phyloP scores from a whole-genome alignment of 1,284 basidiomycete genomes.

The Ustilago tritici region DNA sequence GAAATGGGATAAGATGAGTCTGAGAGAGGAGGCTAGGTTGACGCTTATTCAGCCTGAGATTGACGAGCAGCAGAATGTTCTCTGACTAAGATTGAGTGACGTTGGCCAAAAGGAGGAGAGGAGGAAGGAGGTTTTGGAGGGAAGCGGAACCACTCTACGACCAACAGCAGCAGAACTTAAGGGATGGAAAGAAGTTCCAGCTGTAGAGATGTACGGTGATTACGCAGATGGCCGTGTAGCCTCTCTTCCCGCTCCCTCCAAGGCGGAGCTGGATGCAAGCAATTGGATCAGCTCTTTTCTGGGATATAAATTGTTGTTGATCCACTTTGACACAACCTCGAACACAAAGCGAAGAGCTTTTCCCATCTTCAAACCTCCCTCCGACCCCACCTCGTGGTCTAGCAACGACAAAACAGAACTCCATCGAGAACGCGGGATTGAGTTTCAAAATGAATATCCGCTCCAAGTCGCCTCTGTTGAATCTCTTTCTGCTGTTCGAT shows the following conservation, averaged over 20 bases:
- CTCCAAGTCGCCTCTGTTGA: conserved; percentile 53
- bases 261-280: conserved; percentile 20
- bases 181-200: conserved; percentile 26
- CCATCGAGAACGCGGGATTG: conserved; percentile 39
- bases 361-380: conserved; percentile 58
- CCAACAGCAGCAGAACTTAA: conserved; percentile 13
- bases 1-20: conserved; percentile 32
- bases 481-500: conserved; percentile 34
- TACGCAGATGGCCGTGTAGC: conserved; percentile 50
- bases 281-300: conserved; percentile 58
- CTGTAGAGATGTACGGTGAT: conserved; percentile 56
- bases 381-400: conserved; percentile 9
- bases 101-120: conserved; percentile 5
- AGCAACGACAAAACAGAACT: conserved; percentile 18
- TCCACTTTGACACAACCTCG: conserved; percentile 56
- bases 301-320: conserved; percentile 49
- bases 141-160: conserved; percentile 28
- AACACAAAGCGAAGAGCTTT: conserved; percentile 31
- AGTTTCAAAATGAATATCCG: conserved; percentile 63
- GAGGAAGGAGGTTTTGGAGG: conserved; percentile 9
- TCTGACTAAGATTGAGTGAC: conserved; percentile 26
- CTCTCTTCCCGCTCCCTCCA: neutral
- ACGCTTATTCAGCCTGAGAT: conserved; percentile 45
- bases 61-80: conserved; percentile 19
- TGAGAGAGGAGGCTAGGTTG: conserved; percentile 53